phyloP scores from a whole-genome alignment of 306 rosid species.

The Argentina anserina region DNA sequence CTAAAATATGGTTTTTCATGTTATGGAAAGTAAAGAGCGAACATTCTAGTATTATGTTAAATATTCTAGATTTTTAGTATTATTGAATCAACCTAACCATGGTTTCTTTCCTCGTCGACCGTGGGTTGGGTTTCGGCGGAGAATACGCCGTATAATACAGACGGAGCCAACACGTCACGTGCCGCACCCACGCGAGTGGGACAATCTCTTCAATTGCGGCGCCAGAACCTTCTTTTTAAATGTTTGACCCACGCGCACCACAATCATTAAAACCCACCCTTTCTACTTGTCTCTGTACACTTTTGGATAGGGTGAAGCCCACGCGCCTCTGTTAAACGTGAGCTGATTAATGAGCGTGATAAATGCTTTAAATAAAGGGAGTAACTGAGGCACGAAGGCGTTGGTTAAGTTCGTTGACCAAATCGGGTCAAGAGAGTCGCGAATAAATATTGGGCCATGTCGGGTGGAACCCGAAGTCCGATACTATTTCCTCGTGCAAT shows the following conservation, averaged over 20 bases:
- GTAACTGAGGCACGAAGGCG: not conserved
- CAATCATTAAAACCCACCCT: not conserved
- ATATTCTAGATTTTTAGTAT: too few species aligned
- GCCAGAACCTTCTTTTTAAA: not conserved
- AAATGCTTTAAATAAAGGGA: not conserved
- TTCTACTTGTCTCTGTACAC: not conserved
- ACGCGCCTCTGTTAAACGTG: not conserved
- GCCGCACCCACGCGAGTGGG: not conserved
- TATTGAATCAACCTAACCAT: not conserved
- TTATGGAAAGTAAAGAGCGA: too few species aligned
- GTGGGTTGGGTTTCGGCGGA: not conserved
- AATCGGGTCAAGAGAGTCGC: constrained; percentile 9
- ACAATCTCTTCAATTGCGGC: not conserved
- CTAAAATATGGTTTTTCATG: too few species aligned
- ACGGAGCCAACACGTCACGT: not conserved
- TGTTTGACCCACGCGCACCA: not conserved
- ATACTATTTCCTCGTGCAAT: not conserved
- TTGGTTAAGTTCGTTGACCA: constrained; percentile 46
- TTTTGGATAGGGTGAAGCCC: not conserved
- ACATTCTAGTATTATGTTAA: not conserved
- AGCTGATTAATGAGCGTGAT: not conserved
- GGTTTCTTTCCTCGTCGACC: not conserved
- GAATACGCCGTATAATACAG: not conserved
- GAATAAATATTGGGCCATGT: constrained; percentile 16
- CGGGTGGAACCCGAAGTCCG: constrained; percentile 13